Evolutionary conservation across 352 stramenopile genomes (phyloP), one percentile per base, ranked within the genome.

Genomic region (Phytophthora pseudosyringae): DNA sequence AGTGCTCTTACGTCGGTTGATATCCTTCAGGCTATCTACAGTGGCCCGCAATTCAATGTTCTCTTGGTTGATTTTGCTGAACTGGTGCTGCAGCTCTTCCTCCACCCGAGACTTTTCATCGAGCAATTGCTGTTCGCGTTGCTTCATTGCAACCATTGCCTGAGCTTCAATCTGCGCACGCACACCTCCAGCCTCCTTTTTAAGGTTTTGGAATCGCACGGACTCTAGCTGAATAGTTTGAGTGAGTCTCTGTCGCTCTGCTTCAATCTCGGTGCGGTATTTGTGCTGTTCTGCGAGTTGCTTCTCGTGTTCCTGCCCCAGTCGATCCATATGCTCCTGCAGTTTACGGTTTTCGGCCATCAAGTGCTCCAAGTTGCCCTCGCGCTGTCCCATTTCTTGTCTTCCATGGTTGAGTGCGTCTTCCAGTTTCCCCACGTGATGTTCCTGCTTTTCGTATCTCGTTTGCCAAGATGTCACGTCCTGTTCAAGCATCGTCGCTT

Each of bases 91-190:
- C 48, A 83, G 47, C 11, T 76, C 71, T 45, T 80, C 77, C 64
- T 75, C 67, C 28, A 75, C 39, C 1, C 76, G 75, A 43, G 59
- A 21, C 51, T 81, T 88, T 54, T 88, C 76, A 16, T 72, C 46
- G n/a, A 83, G 18, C 41, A 88, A 73, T 32, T 84, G 71, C 16
- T 83, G 67, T 51, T 88, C 76, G 6, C 81, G 75, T 45, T 83
- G 72, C 21, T 73, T 75, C 69, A 86, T 80, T 11, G 79, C 73
- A 33, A 65, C 41, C 50, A 73, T 73, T 1, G 77, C 73, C 36
- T 79, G 73, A 3, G 61, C 64, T 55, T 86, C 76, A 40, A 79
- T 71, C 45, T 86, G 73, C 10, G 74, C 73, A 38, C 62, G 75
- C 29, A 78, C 60, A n/a, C 51, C 55, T 36, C 64, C 61, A 40